Conservation (phyloP, 2,329 filamentous ascomycete species). For the Hypocreales sp. region DNA sequence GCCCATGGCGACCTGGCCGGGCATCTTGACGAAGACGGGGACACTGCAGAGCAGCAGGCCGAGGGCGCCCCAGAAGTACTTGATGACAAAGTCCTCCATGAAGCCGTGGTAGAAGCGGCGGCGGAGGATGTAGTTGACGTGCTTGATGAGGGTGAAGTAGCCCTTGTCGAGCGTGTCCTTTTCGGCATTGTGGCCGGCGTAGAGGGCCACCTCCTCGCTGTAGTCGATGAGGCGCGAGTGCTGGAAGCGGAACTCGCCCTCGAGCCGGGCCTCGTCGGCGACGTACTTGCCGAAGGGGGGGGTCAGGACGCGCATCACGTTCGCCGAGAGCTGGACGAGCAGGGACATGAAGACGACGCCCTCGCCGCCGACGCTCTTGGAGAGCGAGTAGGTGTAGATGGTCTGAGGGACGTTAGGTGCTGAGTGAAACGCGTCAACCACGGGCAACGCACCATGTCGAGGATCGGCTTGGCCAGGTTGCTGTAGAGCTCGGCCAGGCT, state of each 20-base stretch:
- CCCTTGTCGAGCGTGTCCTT: constrained; percentile 96
- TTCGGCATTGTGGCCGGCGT: constrained; percentile 81
- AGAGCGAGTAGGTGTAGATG: constrained; percentile 91
- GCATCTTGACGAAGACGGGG: constrained; percentile 89
- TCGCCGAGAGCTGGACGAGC: constrained; percentile 82
- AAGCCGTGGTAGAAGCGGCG: constrained; percentile 92
- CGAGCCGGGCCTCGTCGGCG: constrained; percentile 82
- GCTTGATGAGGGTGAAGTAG: constrained; percentile 97
- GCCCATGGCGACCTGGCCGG: constrained; percentile 46
- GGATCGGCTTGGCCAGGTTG: constrained; percentile 82
- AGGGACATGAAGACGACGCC: constrained; percentile 91
- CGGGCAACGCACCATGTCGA: constrained; percentile 58
- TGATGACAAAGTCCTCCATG: constrained; percentile 99
- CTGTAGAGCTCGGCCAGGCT: constrained; percentile 90
- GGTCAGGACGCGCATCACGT: constrained; percentile 84
- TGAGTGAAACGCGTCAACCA: no score
- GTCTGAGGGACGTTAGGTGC: constrained; percentile 25
- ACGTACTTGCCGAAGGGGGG: constrained; percentile 97
- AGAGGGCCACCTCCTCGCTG: constrained; percentile 86
- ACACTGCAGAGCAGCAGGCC: constrained; percentile 86
- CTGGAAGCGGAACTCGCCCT: constrained; percentile 92
- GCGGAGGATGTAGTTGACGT: constrained; percentile 89
- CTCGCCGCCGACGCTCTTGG: constrained; percentile 88
- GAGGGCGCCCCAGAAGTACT: constrained; percentile 96
- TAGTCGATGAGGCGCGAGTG: constrained; percentile 93